phyloP scores from a whole-genome alignment of 139 green algal species.

The Chlamydomonas incerta region DNA sequence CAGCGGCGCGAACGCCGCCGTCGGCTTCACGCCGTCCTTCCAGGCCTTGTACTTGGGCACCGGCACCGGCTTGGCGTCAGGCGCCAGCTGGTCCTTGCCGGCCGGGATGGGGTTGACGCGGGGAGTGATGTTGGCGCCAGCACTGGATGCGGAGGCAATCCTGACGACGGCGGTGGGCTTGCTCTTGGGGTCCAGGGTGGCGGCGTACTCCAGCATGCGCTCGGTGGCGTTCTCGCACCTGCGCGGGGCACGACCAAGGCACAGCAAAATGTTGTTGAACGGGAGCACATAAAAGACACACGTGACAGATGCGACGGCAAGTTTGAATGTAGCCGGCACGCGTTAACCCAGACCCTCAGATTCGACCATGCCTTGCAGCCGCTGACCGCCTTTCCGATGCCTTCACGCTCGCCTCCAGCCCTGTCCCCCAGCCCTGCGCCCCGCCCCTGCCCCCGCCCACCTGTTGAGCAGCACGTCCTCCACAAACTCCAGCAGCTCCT shows the following conservation, averaged over 20 bases:
- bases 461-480: conserved; percentile 98
- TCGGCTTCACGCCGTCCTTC: neutral
- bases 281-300: too few species aligned
- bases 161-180: conserved; percentile 86
- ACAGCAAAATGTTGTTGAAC: neutral
- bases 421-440: too few species aligned
- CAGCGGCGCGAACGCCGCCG: conserved; percentile 55
- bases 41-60: conserved; percentile 69
- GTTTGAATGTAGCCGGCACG: too few species aligned
- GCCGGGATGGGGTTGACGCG: conserved; percentile 66
- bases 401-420: too few species aligned
- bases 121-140: conserved; percentile 51
- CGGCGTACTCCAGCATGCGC: conserved; percentile 94
- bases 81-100: conserved; percentile 60
- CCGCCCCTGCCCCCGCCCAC: conserved; percentile 11
- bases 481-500: conserved; percentile 96
- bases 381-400: too few species aligned
- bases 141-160: conserved; percentile 52
- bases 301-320: too few species aligned
- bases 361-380: too few species aligned
- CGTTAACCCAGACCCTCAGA: too few species aligned
- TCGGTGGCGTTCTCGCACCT: conserved; percentile 95
- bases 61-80: conserved; percentile 56
- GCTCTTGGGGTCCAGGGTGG: conserved; percentile 92
- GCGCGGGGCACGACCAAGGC: neutral